Evolutionary conservation across 176 grass and related monocot species (phyloP).

Genomic region (Avena atlantica): DNA sequence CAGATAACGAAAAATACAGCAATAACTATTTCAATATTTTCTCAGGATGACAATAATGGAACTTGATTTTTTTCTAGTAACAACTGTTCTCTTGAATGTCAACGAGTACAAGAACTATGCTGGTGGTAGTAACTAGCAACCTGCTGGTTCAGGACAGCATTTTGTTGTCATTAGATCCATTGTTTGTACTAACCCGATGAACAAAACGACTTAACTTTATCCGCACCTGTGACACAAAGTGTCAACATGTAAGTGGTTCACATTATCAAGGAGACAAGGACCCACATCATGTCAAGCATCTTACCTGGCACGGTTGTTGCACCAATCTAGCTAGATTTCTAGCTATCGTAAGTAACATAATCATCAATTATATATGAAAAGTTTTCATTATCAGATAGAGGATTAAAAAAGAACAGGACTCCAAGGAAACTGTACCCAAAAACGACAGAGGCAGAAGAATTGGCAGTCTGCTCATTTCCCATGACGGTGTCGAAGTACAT

Average conservation of each 20-base stretch:
- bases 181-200: constrained; percentile 41
- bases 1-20: background rate
- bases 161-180: constrained; percentile 25
- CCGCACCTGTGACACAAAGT: constrained; percentile 19
- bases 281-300: constrained; percentile 26
- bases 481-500: constrained; percentile 75
- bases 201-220: constrained; percentile 29
- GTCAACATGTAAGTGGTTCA: constrained; percentile 34
- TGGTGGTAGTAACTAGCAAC: constrained; percentile 27
- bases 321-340: constrained; percentile 31
- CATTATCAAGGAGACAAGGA: constrained; percentile 8
- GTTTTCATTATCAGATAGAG: constrained; percentile 17
- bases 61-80: constrained; percentile 1
- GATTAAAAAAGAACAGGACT: constrained; percentile 15
- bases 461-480: constrained; percentile 71
- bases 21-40: constrained; percentile 13
- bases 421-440: constrained; percentile 73
- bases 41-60: constrained; percentile 10
- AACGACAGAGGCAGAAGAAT: constrained; percentile 89
- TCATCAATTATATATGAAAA: background rate
- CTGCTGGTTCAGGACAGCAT: constrained; percentile 32
- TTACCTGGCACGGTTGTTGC: constrained; percentile 15
- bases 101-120: constrained; percentile 26
- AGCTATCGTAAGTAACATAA: constrained; percentile 12
- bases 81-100: background rate